phyloP scores from a whole-genome alignment of 495 filamentous ascomycete species.

The Darksidea phi region DNA sequence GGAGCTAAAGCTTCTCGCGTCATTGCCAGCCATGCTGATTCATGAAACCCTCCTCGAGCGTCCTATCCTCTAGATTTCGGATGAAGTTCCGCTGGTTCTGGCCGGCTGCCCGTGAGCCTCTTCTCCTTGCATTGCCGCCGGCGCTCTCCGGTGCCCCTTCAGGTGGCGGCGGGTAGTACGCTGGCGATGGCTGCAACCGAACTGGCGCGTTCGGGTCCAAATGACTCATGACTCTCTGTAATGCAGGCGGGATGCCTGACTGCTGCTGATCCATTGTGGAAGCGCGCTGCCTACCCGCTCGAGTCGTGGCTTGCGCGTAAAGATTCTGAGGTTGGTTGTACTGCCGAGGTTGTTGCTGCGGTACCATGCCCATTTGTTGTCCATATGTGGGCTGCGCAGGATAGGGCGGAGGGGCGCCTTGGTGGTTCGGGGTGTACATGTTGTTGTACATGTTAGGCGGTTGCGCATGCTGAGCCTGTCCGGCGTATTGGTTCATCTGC shows the following conservation, averaged over 20 bases:
- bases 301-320: slow-evolving; percentile 80
- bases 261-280: slow-evolving; percentile 94
- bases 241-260: slow-evolving; percentile 84
- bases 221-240: slow-evolving; percentile 95
- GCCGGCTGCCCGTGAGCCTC: slow-evolving; percentile 70
- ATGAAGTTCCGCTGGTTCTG: slow-evolving; percentile 80
- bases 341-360: slow-evolving; percentile 63
- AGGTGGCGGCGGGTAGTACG: slow-evolving; percentile 94
- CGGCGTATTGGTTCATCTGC: slow-evolving; percentile 59
- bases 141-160: slow-evolving; percentile 72
- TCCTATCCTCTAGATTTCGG: slow-evolving; percentile 87
- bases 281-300: slow-evolving; percentile 82
- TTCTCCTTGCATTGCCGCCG: slow-evolving; percentile 60
- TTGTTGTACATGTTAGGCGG: slow-evolving; percentile 62
- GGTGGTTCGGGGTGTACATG: slow-evolving; percentile 71
- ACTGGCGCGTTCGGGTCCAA: slow-evolving; percentile 95
- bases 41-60: slow-evolving; percentile 81
- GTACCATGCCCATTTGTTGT: slow-evolving; percentile 71
- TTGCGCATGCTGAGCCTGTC: slow-evolving; percentile 50
- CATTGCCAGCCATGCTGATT: slow-evolving; percentile 63
- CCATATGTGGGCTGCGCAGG: slow-evolving; percentile 68
- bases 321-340: slow-evolving; percentile 70
- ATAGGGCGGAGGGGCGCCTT: slow-evolving; percentile 84
- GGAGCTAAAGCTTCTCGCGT: slow-evolving; percentile 14
- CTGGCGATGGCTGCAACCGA: slow-evolving; percentile 89